A percentile compares a stretch with the other conserved stretches of the same genome.
These are phyloP conservation scores for Neophaeococcomyces aloes DNA, from an alignment of 2,329 filamentous ascomycete genomes.

Conservation along the genomic window DNA sequence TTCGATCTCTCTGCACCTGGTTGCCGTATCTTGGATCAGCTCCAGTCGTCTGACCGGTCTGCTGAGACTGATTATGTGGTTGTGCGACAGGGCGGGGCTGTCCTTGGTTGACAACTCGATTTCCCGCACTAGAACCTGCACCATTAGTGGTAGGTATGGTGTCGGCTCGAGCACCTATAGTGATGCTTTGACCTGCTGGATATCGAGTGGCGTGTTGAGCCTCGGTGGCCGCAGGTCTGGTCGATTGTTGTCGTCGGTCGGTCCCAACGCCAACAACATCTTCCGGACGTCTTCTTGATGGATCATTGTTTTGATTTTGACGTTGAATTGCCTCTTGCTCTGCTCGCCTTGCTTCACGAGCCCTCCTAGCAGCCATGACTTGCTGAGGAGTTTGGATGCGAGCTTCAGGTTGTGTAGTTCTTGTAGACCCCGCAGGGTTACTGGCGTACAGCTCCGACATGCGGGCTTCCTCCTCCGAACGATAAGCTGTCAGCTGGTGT, in stretches of 20 bases:
- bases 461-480: conserved; percentile 75
- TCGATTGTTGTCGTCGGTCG: conserved; percentile 26
- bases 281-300: conserved; percentile 42
- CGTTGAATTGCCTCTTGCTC: conserved; percentile 52
- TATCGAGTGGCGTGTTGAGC: conserved; percentile 6
- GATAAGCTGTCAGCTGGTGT: conserved; percentile 74
- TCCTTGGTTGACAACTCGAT: conserved; percentile 10
- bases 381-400: conserved; percentile 69
- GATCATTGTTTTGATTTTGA: conserved; percentile 36
- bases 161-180: conserved; percentile 12
- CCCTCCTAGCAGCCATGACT: conserved; percentile 79
- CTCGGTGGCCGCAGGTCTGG: not conserved
- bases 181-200: conserved; percentile 11
- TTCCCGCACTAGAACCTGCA: conserved; percentile 8
- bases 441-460: conserved; percentile 76
- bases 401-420: conserved; percentile 27
- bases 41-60: conserved; percentile 16
- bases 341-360: conserved; percentile 62
- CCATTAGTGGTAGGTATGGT: conserved; percentile 12
- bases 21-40: conserved; percentile 8
- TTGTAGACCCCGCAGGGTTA: conserved; percentile 33
- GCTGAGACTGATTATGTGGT: conserved; percentile 8
- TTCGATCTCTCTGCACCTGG: conserved; percentile 17
- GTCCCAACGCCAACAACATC: conserved; percentile 48
- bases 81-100: conserved; percentile 15